Evolutionary conservation across 306 rosid species (phyloP).

Genomic region (Acacia crassicarpa): DNA sequence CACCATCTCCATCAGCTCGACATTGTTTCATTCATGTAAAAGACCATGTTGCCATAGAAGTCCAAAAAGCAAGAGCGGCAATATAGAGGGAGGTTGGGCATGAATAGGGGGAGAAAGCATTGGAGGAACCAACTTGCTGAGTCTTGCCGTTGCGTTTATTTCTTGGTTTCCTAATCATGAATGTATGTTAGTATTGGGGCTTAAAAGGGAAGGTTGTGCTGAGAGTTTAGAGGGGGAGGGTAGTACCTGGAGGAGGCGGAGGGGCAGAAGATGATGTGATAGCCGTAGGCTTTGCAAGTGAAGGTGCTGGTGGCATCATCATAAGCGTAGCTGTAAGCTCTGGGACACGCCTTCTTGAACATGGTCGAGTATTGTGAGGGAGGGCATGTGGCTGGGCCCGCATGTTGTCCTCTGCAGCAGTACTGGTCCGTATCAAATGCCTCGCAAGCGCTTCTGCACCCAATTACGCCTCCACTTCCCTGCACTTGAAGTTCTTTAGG

Average conservation of each 20-base stretch:
- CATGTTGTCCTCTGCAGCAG: conserved; percentile 88
- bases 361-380: conserved; percentile 76
- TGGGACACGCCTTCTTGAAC: conserved; percentile 88
- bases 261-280: conserved; percentile 79
- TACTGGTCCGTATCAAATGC: conserved; percentile 82
- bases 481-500: conserved; percentile 91
- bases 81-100: conserved; percentile 29
- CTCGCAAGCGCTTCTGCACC: conserved; percentile 88
- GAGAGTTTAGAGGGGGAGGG: background rate
- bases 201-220: background rate
- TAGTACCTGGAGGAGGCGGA: conserved; percentile 39
- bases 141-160: background rate
- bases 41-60: background rate
- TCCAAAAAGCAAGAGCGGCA: conserved; percentile 20
- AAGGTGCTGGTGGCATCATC: conserved; percentile 91
- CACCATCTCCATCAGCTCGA: background rate
- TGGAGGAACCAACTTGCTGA: conserved; percentile 56
- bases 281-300: conserved; percentile 86
- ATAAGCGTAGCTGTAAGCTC: conserved; percentile 88
- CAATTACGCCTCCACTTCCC: conserved; percentile 57
- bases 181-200: conserved; percentile 1
- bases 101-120: conserved; percentile 43
- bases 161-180: conserved; percentile 43
- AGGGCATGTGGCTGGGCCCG: conserved; percentile 75
- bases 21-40: conserved; percentile 8